Conservation (phyloP, 106 monocot species). For the Ottelia alismoides region DNA sequence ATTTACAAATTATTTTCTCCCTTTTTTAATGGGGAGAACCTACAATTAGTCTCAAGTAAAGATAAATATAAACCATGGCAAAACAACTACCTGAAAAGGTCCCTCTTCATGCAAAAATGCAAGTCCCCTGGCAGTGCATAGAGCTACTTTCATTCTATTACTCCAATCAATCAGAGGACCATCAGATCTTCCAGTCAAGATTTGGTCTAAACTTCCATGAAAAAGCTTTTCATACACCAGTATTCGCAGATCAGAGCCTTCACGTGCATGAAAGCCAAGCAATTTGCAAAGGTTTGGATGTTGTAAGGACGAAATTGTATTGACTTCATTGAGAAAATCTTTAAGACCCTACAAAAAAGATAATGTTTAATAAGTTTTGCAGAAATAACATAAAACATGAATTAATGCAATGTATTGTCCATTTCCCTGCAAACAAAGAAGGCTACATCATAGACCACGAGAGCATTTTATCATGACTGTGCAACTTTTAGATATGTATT, state of each 20-base stretch:
- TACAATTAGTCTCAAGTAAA: not conserved
- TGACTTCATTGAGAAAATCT: constrained; percentile 72
- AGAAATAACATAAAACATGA: no score
- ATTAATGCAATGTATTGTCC: no score
- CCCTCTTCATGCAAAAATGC: constrained; percentile 95
- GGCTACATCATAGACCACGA: no score
- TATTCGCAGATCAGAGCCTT: constrained; percentile 72
- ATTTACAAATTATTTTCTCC: no score
- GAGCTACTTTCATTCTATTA: constrained; percentile 67
- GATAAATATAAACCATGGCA: not conserved
- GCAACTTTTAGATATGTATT: no score
- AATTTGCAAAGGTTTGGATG: constrained; percentile 84
- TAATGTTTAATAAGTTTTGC: no score
- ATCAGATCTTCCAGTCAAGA: constrained; percentile 66
- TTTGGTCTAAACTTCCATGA: constrained; percentile 75
- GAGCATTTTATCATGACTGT: no score
- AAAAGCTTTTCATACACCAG: constrained; percentile 75
- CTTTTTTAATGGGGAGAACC: not conserved
- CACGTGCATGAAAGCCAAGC: constrained; percentile 73
- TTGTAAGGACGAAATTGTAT: constrained; percentile 56
- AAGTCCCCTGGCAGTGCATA: constrained; percentile 75
- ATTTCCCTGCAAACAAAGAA: no score
- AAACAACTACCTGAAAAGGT: constrained; percentile 69
- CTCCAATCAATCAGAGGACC: constrained; percentile 78
- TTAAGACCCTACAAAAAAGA: constrained; percentile 63